phyloP scores from a whole-genome alignment of 495 filamentous ascomycete genomes.

The Darksidea phi region DNA sequence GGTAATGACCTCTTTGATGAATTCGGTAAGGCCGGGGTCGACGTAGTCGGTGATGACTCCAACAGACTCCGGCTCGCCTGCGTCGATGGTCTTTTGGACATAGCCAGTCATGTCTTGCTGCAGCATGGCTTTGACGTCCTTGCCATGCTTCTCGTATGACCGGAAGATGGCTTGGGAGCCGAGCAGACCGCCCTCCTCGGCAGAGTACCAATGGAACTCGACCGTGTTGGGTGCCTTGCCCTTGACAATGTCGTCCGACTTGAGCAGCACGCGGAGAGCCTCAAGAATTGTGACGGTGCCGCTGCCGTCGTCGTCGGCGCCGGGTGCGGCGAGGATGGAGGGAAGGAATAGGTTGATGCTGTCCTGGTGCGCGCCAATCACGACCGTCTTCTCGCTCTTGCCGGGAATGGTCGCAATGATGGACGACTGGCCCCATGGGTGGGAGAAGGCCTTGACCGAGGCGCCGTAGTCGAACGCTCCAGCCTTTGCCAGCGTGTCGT shows the following conservation, averaged over 20 bases:
- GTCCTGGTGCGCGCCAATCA: constrained; percentile 72
- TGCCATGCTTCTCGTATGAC: constrained; percentile 67
- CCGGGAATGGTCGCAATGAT: constrained; percentile 93
- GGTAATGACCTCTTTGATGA: constrained; percentile 85
- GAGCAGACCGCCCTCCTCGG: constrained; percentile 86
- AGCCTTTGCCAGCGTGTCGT: constrained; percentile 62
- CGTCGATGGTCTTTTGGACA: constrained; percentile 76
- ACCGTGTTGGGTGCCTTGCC: constrained; percentile 72
- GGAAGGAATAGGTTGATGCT: constrained; percentile 90
- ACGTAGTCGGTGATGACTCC: constrained; percentile 94
- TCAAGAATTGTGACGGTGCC: constrained; percentile 76
- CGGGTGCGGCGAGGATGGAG: constrained; percentile 72
- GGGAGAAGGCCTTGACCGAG: constrained; percentile 67
- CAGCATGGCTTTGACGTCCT: constrained; percentile 91
- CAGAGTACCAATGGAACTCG: constrained; percentile 95
- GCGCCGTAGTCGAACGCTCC: constrained; percentile 70
- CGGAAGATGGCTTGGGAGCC: constrained; percentile 75
- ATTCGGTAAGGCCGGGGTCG: constrained; percentile 73
- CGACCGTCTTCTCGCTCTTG: constrained; percentile 74
- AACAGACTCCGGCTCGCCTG: constrained; percentile 80
- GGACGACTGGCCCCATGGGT: constrained; percentile 82
- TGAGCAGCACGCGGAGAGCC: constrained; percentile 61
- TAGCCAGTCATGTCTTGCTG: constrained; percentile 99
- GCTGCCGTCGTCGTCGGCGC: constrained; percentile 72
- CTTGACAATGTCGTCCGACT: constrained; percentile 51